Conservation (phyloP, 202 grass and related monocot species). For the Thinopyrum obtusiflorum region DNA sequence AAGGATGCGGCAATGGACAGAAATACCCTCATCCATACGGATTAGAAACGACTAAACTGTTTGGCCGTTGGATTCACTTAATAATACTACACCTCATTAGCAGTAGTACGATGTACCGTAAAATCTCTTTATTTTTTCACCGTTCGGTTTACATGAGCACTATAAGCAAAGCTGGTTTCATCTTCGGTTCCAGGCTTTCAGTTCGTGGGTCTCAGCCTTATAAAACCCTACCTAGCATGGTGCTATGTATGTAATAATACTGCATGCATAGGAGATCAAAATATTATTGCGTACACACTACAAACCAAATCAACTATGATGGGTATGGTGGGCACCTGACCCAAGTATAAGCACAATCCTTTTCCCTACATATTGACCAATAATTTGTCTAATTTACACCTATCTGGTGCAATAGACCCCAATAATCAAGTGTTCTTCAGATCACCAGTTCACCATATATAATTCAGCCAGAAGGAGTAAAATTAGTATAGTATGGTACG, state of each 20-base stretch:
- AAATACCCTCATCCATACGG: too few relatives aligned
- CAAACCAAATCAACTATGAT: slow-evolving; percentile 31
- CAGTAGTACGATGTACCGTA: too few relatives aligned
- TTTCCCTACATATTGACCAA: slow-evolving; percentile 24
- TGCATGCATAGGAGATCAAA: slow-evolving; percentile 12
- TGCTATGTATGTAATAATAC: slow-evolving; percentile 15
- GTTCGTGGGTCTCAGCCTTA: slow-evolving; percentile 10
- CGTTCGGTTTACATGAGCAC: neutral
- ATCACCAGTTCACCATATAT: slow-evolving; percentile 17
- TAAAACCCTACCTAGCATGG: slow-evolving; percentile 12
- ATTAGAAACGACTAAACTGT: too few relatives aligned
- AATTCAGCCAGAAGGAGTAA: neutral
- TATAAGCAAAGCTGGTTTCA: neutral
- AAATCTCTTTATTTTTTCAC: too few relatives aligned
- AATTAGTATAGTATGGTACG: neutral
- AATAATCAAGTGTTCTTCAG: neutral
- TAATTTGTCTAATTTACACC: slow-evolving; percentile 6
- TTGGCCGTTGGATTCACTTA: too few relatives aligned
- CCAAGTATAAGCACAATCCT: slow-evolving; percentile 28
- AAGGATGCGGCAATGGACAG: too few relatives aligned
- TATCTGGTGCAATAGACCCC: slow-evolving; percentile 2
- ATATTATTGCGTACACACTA: slow-evolving; percentile 24
- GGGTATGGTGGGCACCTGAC: slow-evolving; percentile 1
- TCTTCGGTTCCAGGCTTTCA: neutral
- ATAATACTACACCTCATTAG: too few relatives aligned